These are phyloP conservation scores for Ustilago esculenta DNA, from an alignment of 1,284 basidiomycete genomes.

Conservation along the genomic window DNA sequence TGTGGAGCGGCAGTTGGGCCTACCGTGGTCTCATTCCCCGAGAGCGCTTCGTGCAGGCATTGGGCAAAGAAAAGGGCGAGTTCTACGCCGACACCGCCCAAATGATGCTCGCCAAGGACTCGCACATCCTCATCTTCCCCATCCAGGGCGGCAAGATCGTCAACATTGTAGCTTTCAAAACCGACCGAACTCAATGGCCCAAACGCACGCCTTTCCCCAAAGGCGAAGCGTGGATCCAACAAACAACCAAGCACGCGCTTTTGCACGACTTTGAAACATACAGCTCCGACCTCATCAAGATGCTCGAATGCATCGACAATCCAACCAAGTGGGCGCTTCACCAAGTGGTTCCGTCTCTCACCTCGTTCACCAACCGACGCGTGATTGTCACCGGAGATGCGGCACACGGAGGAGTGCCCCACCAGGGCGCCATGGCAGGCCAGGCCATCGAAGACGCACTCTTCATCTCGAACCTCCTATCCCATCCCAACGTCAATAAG, in stretches of 20 bases:
- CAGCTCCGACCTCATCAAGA: conserved; percentile 70
- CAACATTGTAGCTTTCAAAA: conserved; percentile 72
- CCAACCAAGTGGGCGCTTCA: conserved; percentile 75
- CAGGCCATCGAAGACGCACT: conserved; percentile 75
- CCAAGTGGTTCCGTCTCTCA: conserved; percentile 70
- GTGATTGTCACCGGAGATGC: conserved; percentile 74
- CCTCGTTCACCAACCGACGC: conserved; percentile 70
- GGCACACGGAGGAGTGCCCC: conserved; percentile 74
- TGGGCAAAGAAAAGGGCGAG: conserved; percentile 43
- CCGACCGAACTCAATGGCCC: conserved; percentile 69
- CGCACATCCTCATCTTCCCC: conserved; percentile 73
- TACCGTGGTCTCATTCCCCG: conserved; percentile 59
- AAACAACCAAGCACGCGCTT: conserved; percentile 70
- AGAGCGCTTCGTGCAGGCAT: conserved; percentile 37
- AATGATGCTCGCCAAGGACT: conserved; percentile 56
- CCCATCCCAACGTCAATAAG: conserved; percentile 69
- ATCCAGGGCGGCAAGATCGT: conserved; percentile 70
- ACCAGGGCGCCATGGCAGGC: conserved; percentile 74
- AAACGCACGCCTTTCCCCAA: conserved; percentile 49
- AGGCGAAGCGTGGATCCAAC: conserved; percentile 71
- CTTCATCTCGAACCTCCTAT: conserved; percentile 71
- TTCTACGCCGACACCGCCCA: conserved; percentile 47
- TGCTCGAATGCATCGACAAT: conserved; percentile 70
- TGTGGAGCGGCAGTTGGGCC: conserved; percentile 60
- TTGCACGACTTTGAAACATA: conserved; percentile 71